Conservation (phyloP, 768 basidiomycete genomes). For the Inosperma sp. region DNA sequence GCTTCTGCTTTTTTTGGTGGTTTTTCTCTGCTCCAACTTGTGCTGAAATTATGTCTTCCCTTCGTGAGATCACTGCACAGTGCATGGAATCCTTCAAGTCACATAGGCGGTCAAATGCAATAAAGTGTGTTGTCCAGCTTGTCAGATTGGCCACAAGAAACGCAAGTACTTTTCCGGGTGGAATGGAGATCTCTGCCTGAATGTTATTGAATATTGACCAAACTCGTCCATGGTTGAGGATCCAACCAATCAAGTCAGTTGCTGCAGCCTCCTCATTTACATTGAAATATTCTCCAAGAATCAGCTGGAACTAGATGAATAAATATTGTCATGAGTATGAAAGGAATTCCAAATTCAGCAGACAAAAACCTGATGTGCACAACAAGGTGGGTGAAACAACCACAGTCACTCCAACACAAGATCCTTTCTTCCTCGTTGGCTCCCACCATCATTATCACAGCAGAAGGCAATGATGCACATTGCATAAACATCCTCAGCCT, state of each 20-base stretch:
- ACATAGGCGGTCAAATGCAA: slow-evolving; percentile 21
- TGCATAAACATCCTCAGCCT: slow-evolving; percentile 13
- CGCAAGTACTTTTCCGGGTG: slow-evolving; percentile 18
- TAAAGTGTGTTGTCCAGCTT: slow-evolving; percentile 25
- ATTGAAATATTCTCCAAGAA: slow-evolving; percentile 24
- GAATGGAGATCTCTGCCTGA: slow-evolving; percentile 14
- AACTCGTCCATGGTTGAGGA: slow-evolving; percentile 23
- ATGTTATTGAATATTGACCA: slow-evolving; percentile 20
- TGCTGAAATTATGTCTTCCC: slow-evolving; percentile 19
- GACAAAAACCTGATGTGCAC: slow-evolving; percentile 20
- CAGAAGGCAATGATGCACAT: slow-evolving; percentile 16
- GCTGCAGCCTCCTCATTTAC: slow-evolving; percentile 17
- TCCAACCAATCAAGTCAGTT: slow-evolving; percentile 24
- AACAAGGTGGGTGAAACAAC: slow-evolving; percentile 19
- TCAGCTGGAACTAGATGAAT: slow-evolving; percentile 21
- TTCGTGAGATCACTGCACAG: slow-evolving; percentile 16
- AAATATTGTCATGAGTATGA: background rate
- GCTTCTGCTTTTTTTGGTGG: slow-evolving; percentile 16
- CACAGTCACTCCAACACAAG: slow-evolving; percentile 15
- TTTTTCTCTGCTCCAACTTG: slow-evolving; percentile 30
- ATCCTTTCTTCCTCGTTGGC: slow-evolving; percentile 22
- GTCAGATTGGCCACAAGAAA: slow-evolving; percentile 28
- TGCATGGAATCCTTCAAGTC: slow-evolving; percentile 21
- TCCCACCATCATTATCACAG: slow-evolving; percentile 26
- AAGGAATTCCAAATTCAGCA: background rate